Conservation (phyloP, 345 rosid species). For the Ailanthus altissimus region DNA sequence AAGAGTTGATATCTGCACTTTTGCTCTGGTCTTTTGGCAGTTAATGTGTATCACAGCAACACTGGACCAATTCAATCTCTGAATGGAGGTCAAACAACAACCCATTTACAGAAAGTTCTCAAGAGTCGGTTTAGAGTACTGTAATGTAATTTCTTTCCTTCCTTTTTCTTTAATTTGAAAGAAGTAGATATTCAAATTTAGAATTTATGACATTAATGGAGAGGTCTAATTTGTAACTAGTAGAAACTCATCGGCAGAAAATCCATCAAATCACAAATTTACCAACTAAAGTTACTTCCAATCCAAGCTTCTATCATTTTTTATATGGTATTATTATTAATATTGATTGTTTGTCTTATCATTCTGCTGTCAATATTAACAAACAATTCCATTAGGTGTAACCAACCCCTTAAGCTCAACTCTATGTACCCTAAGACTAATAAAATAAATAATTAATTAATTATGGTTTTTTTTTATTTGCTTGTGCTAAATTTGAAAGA, state of each 20-base stretch:
- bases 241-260: too few relatives aligned
- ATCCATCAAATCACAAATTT: background rate
- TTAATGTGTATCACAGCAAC: background rate
- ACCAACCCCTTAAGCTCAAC: background rate
- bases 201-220: too few relatives aligned
- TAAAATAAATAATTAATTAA: too few relatives aligned
- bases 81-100: background rate
- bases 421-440: background rate
- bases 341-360: background rate
- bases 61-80: background rate
- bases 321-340: background rate
- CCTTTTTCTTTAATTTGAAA: too few relatives aligned
- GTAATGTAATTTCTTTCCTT: background rate
- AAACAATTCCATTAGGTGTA: background rate
- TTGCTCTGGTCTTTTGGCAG: background rate
- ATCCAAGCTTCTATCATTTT: background rate
- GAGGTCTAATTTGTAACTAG: background rate
- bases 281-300: background rate
- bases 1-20: background rate
- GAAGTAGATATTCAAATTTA: too few relatives aligned
- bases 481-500: too few relatives aligned
- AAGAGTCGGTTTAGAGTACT: background rate
- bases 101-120: background rate
- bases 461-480: too few relatives aligned
- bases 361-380: background rate